Evolutionary conservation across 2,329 filamentous ascomycete species (phyloP).

Genomic region (Fusarium liriodendri): DNA sequence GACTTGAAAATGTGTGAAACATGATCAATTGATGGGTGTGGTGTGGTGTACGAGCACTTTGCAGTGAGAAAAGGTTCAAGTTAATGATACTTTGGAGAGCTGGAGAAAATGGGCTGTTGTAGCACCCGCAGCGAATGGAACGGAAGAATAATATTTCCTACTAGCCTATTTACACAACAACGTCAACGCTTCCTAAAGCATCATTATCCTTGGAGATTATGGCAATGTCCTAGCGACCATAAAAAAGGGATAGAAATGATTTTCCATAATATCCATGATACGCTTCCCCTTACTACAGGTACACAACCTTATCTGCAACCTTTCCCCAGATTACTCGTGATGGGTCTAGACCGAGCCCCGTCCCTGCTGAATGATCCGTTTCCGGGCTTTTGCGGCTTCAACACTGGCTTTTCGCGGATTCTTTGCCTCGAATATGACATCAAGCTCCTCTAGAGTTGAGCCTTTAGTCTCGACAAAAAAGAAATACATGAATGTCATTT

Average conservation of each 20-base stretch:
- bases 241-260: neutral
- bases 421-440: conserved; percentile 15
- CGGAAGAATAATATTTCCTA: neutral
- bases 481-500: conserved; percentile 18
- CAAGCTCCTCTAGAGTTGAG: conserved; percentile 15
- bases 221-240: neutral
- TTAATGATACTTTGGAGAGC: neutral
- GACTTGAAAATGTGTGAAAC: conserved; percentile 11
- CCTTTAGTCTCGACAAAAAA: conserved; percentile 20
- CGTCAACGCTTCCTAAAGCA: neutral
- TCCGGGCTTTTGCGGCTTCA: conserved; percentile 11
- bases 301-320: neutral
- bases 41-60: neutral
- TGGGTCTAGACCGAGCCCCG: neutral
- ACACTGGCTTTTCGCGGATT: conserved; percentile 20
- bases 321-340: neutral
- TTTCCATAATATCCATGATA: neutral
- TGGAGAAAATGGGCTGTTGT: neutral
- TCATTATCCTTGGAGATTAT: neutral
- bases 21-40: neutral
- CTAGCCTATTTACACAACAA: neutral
- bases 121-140: neutral
- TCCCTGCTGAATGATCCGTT: conserved; percentile 5
- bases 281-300: neutral
- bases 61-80: neutral